These are phyloP conservation scores for Geotrichum europaeum DNA, from an alignment of 1,139 yeast species.

Conservation along the genomic window DNA sequence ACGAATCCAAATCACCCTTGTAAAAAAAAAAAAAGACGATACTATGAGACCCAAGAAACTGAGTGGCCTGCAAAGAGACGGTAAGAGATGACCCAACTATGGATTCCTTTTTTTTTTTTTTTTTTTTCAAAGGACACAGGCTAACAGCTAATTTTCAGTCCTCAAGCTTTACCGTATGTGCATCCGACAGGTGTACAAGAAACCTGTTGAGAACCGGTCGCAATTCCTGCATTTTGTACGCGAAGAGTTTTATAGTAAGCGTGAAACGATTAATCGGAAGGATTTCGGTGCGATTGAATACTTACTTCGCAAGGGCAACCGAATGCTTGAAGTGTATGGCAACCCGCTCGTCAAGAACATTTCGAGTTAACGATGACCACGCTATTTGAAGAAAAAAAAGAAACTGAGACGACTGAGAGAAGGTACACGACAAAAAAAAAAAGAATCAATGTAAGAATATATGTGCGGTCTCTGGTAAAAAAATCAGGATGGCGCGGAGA, in stretches of 20 bases:
- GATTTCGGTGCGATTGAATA: slow-evolving; percentile 87
- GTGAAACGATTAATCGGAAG: slow-evolving; percentile 45
- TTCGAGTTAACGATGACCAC: not conserved
- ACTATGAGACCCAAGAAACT: slow-evolving; percentile 13
- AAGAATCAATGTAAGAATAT: not conserved
- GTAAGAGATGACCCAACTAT: slow-evolving; percentile 3
- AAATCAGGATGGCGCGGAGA: not conserved
- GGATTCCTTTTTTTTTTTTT: not conserved
- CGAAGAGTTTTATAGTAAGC: slow-evolving; percentile 52
- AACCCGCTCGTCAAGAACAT: slow-evolving; percentile 34
- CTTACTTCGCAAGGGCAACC: slow-evolving; percentile 67
- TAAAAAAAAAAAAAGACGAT: not conserved
- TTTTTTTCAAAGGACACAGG: too few species aligned
- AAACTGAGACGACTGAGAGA: not conserved
- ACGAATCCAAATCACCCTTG: not conserved
- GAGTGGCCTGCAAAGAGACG: slow-evolving; percentile 18
- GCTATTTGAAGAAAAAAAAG: not conserved
- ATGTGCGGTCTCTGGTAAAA: not conserved
- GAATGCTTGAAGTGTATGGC: slow-evolving; percentile 66
- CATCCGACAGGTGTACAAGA: slow-evolving; percentile 33
- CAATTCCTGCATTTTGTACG: slow-evolving; percentile 39
- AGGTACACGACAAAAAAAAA: not conserved
- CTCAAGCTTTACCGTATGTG: slow-evolving; percentile 36
- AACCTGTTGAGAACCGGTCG: slow-evolving; percentile 31
- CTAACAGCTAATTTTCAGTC: slow-evolving; percentile 21